Evolutionary conservation across 495 filamentous ascomycete genomes (phyloP).

Genomic region (Penicillium silybi): DNA sequence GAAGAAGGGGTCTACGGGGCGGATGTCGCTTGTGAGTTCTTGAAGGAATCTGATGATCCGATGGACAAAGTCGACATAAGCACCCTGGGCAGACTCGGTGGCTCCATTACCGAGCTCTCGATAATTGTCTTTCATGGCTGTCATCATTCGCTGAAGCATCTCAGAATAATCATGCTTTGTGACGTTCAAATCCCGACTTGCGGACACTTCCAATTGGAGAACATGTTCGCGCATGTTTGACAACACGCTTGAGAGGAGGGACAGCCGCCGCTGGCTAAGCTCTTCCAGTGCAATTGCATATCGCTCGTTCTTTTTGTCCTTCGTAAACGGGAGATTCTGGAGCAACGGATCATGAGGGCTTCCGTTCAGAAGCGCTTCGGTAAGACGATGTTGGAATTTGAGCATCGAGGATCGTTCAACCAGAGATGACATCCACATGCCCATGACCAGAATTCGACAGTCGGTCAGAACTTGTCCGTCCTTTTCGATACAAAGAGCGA

Average conservation of each 20-base stretch:
- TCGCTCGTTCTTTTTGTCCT: slow-evolving; percentile 28
- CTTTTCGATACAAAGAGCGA: slow-evolving; percentile 52
- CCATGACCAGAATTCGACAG: slow-evolving; percentile 48
- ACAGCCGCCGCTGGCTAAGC: slow-evolving; percentile 53
- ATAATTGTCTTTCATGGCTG: slow-evolving; percentile 65
- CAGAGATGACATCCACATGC: slow-evolving; percentile 58
- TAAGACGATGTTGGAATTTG: slow-evolving; percentile 64
- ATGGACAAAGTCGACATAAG: slow-evolving; percentile 67
- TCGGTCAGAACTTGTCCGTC: slow-evolving; percentile 38
- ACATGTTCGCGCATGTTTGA: slow-evolving; percentile 61
- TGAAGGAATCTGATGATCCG: slow-evolving; percentile 59
- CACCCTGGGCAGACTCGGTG: slow-evolving; percentile 37
- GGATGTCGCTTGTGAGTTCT: slow-evolving; percentile 61
- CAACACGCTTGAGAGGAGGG: slow-evolving; percentile 57
- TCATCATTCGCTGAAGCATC: slow-evolving; percentile 56
- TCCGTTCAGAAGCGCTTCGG: slow-evolving; percentile 51
- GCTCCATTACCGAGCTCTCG: slow-evolving; percentile 50
- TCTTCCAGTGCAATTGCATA: slow-evolving; percentile 53
- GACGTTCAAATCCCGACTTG: slow-evolving; percentile 23
- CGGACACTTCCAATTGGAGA: slow-evolving; percentile 32
- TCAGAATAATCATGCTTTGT: slow-evolving; percentile 52
- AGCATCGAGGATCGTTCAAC: slow-evolving; percentile 63
- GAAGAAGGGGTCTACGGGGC: slow-evolving; percentile 62
- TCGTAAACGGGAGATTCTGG: slow-evolving; percentile 60
- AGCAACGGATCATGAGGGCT: slow-evolving; percentile 47